These are phyloP conservation scores for Kwoniella dejecticola DNA, from an alignment of 768 basidiomycete genomes.

Conservation along the genomic window DNA sequence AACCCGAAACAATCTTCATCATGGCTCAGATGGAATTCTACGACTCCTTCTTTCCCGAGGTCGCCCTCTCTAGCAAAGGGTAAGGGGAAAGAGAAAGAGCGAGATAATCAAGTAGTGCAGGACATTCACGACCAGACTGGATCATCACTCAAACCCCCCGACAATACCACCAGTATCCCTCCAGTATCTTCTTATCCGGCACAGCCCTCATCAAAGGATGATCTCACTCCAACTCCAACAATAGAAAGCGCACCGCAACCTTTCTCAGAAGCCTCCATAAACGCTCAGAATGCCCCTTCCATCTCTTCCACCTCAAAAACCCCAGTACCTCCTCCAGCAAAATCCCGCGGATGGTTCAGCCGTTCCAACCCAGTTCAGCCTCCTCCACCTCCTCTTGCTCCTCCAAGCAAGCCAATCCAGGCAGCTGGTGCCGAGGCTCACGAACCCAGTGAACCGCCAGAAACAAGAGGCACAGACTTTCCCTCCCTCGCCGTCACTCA, in stretches of 20 bases:
- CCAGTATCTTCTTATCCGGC: no score
- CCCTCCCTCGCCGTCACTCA: no score
- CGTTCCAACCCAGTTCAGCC: background rate
- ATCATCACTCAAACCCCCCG: no score
- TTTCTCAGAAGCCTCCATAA: background rate
- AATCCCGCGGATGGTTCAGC: conserved; percentile 8
- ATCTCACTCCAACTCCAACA: no score
- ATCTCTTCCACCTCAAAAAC: background rate
- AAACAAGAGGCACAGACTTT: no score
- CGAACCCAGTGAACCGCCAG: no score
- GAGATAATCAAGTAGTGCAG: background rate
- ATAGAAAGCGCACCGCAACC: background rate
- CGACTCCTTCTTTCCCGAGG: conserved; percentile 36
- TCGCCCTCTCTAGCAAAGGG: conserved; percentile 26
- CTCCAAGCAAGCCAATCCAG: background rate
- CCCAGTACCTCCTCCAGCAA: background rate
- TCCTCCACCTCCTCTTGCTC: background rate
- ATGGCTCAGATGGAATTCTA: conserved; percentile 46
- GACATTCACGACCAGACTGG: background rate
- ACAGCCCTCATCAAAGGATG: no score
- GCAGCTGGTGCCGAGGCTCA: no score
- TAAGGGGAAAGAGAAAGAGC: conserved; percentile 26
- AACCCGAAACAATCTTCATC: conserved; percentile 45
- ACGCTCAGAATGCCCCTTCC: background rate
- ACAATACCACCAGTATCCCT: no score